Evolutionary conservation across 305 asterid genomes (phyloP).

Genomic region (Lippia alba): DNA sequence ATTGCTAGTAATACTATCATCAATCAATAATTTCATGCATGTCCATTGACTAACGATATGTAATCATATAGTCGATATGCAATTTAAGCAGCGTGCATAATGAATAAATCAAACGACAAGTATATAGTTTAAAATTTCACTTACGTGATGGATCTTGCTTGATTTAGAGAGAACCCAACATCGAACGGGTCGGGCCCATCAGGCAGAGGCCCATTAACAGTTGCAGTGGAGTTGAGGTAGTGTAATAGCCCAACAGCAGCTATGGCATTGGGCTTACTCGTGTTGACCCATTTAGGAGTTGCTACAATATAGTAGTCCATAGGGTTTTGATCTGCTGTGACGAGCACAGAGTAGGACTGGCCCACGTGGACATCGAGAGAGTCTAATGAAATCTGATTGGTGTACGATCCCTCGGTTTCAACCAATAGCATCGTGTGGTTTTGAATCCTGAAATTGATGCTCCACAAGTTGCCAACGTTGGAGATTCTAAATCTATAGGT

Average conservation of each 20-base stretch:
- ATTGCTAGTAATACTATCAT: too few species aligned
- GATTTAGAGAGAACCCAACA: slow-evolving; percentile 53
- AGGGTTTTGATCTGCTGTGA: slow-evolving; percentile 57
- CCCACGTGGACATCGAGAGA: slow-evolving; percentile 84
- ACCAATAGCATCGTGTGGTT: slow-evolving; percentile 70
- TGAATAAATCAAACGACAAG: not conserved
- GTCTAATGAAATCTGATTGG: slow-evolving; percentile 54
- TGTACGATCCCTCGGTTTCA: slow-evolving; percentile 78
- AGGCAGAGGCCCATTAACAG: slow-evolving; percentile 56
- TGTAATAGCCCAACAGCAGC: slow-evolving; percentile 61
- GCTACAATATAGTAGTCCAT: slow-evolving; percentile 68
- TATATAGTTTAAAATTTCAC: not conserved
- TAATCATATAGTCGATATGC: too few species aligned
- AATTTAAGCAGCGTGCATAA: too few species aligned
- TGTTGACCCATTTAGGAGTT: slow-evolving; percentile 52
- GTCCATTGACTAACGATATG: too few species aligned
- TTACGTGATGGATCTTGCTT: slow-evolving; percentile 70
- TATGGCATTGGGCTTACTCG: slow-evolving; percentile 25
- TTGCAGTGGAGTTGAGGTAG: slow-evolving; percentile 49
- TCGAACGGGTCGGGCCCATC: slow-evolving; percentile 69
- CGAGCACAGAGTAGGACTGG: slow-evolving; percentile 81
- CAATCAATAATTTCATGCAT: too few species aligned
- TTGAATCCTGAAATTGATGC: slow-evolving; percentile 71
- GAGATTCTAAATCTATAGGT: slow-evolving; percentile 70
- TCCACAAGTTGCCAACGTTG: slow-evolving; percentile 64